These are phyloP conservation scores for Blepharisma undulans DNA, from an alignment of 169 alveolate species.

Conservation along the genomic window DNA sequence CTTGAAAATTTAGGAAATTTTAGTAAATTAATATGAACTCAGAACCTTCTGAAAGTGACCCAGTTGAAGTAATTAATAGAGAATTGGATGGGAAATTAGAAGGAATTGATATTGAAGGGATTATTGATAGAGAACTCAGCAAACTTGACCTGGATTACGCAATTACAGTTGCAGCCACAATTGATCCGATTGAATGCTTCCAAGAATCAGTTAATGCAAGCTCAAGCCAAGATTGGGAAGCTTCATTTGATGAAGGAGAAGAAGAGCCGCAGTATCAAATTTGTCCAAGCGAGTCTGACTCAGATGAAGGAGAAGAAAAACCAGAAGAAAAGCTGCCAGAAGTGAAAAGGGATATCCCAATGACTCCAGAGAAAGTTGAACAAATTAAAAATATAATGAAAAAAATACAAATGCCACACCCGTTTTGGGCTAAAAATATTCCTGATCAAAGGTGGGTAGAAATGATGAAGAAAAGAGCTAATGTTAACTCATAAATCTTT, in stretches of 20 bases:
- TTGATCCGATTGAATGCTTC: neutral
- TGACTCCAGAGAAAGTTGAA: neutral
- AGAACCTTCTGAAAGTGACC: neutral
- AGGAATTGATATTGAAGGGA: neutral
- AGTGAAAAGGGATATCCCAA: neutral
- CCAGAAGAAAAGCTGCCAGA: neutral
- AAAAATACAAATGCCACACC: neutral
- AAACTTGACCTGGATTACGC: constrained; percentile 4
- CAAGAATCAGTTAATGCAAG: neutral
- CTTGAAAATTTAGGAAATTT: neutral
- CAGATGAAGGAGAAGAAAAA: constrained; percentile 15
- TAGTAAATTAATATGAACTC: neutral
- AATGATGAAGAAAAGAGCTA: neutral
- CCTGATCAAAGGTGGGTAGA: neutral
- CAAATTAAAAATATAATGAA: constrained; percentile 6
- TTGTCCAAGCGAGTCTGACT: constrained; percentile 25
- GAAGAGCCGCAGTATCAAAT: neutral
- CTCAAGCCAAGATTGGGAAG: constrained; percentile 28
- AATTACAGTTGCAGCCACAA: neutral
- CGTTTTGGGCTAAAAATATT: constrained; percentile 26
- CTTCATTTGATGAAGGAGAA: neutral
- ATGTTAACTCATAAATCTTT: neutral
- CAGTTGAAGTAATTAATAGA: neutral
- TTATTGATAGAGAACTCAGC: neutral
- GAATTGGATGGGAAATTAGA: neutral